Conservation (phyloP, 768 basidiomycete genomes). For the Termitomyces sp. region DNA sequence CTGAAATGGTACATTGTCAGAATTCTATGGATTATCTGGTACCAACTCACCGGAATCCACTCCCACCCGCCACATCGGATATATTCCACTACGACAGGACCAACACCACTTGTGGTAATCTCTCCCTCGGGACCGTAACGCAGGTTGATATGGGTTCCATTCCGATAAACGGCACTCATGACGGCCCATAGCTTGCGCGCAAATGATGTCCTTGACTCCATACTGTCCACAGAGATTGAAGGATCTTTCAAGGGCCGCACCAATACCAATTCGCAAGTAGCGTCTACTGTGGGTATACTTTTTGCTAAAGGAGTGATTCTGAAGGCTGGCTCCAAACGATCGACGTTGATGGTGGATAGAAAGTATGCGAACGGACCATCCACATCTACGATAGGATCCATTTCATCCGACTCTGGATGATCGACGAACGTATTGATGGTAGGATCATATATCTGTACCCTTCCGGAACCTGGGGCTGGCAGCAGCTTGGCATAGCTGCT, state of each 20-base stretch:
- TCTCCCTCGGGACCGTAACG: constrained; percentile 50
- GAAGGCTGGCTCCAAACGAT: constrained; percentile 83
- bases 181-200: constrained; percentile 52
- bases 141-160: constrained; percentile 68
- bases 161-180: constrained; percentile 69
- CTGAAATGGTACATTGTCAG: constrained; percentile 34
- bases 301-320: constrained; percentile 67
- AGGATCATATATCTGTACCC: constrained; percentile 65
- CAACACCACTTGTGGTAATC: constrained; percentile 39
- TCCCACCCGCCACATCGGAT: constrained; percentile 79
- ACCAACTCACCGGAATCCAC: constrained; percentile 69
- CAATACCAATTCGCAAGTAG: constrained; percentile 71
- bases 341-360: constrained; percentile 77
- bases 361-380: constrained; percentile 87
- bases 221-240: constrained; percentile 37
- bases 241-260: constrained; percentile 72
- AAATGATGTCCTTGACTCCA: constrained; percentile 46
- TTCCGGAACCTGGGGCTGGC: constrained; percentile 36
- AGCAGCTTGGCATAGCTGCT: constrained; percentile 55
- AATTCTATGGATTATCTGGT: background rate
- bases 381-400: constrained; percentile 42
- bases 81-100: constrained; percentile 70
- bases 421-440: constrained; percentile 43
- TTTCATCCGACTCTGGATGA: constrained; percentile 32
- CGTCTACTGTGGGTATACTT: constrained; percentile 39